These are phyloP conservation scores for Plasmodium adleri DNA, from an alignment of 169 alveolate genomes.

Conservation along the genomic window DNA sequence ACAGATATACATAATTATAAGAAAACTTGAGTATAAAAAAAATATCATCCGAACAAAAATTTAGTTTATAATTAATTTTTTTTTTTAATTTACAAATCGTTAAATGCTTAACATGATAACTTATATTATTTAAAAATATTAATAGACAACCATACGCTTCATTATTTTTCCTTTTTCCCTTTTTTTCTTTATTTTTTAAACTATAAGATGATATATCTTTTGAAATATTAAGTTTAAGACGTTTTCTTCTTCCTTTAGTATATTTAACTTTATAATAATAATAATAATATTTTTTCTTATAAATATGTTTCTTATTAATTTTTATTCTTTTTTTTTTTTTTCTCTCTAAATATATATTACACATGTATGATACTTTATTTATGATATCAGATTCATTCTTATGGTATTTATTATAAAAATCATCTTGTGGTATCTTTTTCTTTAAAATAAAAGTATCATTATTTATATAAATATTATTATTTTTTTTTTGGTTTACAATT, in stretches of 20 bases:
- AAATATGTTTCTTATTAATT: slow-evolving; percentile 19
- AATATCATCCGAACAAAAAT: slow-evolving; percentile 3
- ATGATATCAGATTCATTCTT: not conserved
- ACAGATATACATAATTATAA: slow-evolving; percentile 20
- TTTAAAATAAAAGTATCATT: not conserved
- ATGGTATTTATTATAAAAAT: not conserved
- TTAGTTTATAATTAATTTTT: slow-evolving; percentile 24
- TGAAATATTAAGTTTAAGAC: no score
- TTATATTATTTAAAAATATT: slow-evolving; percentile 20
- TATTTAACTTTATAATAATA: not conserved
- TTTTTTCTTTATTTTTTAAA: not conserved
- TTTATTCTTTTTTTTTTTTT: slow-evolving; percentile 14
- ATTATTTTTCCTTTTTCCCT: not conserved
- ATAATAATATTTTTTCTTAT: slow-evolving; percentile 5
- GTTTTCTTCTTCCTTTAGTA: not conserved
- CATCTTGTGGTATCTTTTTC: not conserved
- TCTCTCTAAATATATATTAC: not conserved
- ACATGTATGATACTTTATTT: not conserved
- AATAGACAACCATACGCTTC: slow-evolving; percentile 41
- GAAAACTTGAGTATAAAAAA: slow-evolving; percentile 13
- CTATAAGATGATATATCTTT: not conserved
- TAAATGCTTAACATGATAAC: slow-evolving; percentile 12
- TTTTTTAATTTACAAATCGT: slow-evolving; percentile 27
- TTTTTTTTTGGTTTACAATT: not conserved
- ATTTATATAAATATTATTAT: not conserved